Conservation (phyloP, 2,329 filamentous ascomycete genomes). For the Penicillium paneum region DNA sequence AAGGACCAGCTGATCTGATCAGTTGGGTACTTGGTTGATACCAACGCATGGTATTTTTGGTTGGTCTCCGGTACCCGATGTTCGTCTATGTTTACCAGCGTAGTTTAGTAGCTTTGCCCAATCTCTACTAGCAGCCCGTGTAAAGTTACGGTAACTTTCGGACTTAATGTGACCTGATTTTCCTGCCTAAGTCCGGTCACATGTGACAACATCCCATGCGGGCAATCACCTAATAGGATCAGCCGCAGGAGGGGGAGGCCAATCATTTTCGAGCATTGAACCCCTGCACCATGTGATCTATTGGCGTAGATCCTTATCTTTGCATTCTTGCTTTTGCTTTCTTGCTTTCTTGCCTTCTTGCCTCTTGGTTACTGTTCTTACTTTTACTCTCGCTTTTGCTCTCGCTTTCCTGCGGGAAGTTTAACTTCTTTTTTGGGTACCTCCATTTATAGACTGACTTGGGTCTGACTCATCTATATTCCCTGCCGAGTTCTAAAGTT, state of each 20-base stretch:
- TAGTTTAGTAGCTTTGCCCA: neutral
- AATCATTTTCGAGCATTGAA: neutral
- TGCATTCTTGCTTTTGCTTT: neutral
- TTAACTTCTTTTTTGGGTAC: neutral
- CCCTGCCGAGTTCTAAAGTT: neutral
- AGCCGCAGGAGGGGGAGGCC: neutral
- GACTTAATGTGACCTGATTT: neutral
- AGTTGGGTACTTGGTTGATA: neutral
- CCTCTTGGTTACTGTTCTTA: too few species aligned
- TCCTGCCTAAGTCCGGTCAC: constrained; percentile 8
- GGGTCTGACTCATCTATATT: neutral
- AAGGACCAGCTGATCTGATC: constrained; percentile 15
- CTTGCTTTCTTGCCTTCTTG: too few species aligned
- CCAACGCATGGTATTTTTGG: neutral
- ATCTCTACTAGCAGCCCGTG: neutral
- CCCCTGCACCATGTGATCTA: constrained; percentile 1
- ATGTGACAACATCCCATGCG: constrained; percentile 25
- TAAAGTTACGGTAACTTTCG: neutral
- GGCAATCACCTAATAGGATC: constrained; percentile 15
- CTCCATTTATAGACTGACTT: neutral
- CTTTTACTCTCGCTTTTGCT: too few species aligned
- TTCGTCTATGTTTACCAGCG: neutral
- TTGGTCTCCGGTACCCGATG: neutral
- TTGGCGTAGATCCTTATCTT: neutral
- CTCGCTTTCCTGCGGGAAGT: neutral